Evolutionary conservation across 331 rosid species (phyloP).

Genomic region (Phaseolus coccineus): DNA sequence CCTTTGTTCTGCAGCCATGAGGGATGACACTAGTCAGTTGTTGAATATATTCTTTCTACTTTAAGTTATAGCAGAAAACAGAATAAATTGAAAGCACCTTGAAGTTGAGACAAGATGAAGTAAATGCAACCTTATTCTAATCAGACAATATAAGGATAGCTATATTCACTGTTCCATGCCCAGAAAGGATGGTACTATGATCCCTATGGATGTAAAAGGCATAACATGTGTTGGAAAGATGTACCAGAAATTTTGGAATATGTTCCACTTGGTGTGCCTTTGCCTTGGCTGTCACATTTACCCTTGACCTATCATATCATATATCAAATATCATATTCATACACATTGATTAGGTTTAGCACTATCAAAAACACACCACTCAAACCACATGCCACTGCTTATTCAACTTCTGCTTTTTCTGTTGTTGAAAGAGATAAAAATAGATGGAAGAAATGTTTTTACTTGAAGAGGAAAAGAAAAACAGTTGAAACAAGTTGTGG

Average conservation of each 20-base stretch:
- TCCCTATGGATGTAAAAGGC: background rate
- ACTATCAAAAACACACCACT: background rate
- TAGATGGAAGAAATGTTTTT: too few relatives aligned
- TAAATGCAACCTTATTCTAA: background rate
- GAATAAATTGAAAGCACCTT: background rate
- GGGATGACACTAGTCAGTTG: background rate
- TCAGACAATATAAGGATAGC: background rate
- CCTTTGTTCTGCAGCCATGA: background rate
- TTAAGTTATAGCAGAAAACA: background rate
- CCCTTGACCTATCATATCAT: background rate
- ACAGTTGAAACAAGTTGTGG: too few relatives aligned
- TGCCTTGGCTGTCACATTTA: background rate
- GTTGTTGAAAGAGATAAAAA: too few relatives aligned
- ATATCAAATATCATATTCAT: background rate
- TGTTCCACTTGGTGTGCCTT: background rate
- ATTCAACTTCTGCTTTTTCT: background rate
- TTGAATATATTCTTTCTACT: constrained; percentile 4
- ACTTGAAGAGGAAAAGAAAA: too few relatives aligned
- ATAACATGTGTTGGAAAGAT: constrained; percentile 24
- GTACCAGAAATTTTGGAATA: constrained; percentile 1
- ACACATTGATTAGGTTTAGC: background rate
- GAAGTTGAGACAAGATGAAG: background rate
- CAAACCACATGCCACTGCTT: constrained; percentile 7
- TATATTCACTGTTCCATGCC: constrained; percentile 1
- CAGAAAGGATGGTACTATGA: background rate